Percentiles rank a stretch among this genome's conserved stretches.
phyloP scores from a whole-genome alignment of 2,329 filamentous ascomycete genomes.

The Colletotrichum tanaceti region DNA sequence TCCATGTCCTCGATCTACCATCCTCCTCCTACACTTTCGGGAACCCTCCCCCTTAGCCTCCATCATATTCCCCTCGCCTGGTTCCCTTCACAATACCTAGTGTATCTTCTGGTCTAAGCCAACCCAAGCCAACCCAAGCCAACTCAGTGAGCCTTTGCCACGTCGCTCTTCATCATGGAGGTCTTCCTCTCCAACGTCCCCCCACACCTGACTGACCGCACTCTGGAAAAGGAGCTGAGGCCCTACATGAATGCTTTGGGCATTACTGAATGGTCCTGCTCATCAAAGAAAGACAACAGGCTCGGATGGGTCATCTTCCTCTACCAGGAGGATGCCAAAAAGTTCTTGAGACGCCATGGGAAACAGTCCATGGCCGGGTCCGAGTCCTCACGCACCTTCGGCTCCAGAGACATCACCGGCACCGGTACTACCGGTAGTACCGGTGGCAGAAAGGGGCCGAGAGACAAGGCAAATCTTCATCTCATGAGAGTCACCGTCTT shows the following conservation, averaged over 20 bases:
- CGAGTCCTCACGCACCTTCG: neutral
- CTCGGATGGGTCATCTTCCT: conserved; percentile 59
- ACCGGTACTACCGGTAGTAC: neutral
- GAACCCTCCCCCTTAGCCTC: conserved; percentile 27
- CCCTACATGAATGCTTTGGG: conserved; percentile 54
- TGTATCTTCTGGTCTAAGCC: no score
- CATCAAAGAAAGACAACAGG: conserved; percentile 52
- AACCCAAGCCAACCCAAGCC: neutral
- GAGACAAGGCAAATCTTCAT: conserved; percentile 46
- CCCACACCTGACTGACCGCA: conserved; percentile 51
- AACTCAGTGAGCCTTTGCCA: no score
- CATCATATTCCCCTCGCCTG: no score
- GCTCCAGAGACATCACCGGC: neutral
- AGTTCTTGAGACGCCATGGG: conserved; percentile 55
- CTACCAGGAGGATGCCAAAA: conserved; percentile 50
- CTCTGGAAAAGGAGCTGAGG: conserved; percentile 53
- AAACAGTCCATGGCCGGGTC: conserved; percentile 43
- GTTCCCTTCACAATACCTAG: neutral
- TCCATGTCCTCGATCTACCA: no score
- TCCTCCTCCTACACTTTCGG: no score
- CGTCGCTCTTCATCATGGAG: conserved; percentile 54
- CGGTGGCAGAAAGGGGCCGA: conserved; percentile 6
- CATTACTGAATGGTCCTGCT: conserved; percentile 57
- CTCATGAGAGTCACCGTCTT: conserved; percentile 48
- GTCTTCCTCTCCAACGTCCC: conserved; percentile 59